phyloP scores from a whole-genome alignment of 225 moss, liverwort and hornwort species.

The Sphagnum contortum region DNA sequence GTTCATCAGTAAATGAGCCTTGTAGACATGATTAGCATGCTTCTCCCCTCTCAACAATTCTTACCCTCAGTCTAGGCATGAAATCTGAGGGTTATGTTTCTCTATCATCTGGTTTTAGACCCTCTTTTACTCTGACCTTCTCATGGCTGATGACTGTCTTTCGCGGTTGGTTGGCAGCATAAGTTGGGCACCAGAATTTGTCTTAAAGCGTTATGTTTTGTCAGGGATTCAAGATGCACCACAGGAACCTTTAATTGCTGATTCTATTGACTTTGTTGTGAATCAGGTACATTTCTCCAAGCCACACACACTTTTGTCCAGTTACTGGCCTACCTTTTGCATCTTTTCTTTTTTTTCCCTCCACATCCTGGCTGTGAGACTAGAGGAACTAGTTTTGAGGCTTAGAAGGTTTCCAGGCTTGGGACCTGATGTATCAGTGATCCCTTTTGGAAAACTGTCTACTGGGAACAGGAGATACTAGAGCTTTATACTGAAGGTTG shows the following conservation, averaged over 20 bases:
- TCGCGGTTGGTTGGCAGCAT: conserved; percentile 39
- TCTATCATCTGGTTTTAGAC: too few species aligned
- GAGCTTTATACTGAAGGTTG: background rate
- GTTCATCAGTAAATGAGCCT: too few species aligned
- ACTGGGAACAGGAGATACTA: background rate
- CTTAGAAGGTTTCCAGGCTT: background rate
- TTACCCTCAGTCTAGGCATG: too few species aligned
- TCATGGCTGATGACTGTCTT: too few species aligned
- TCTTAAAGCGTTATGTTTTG: conserved; percentile 82
- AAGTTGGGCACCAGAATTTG: conserved; percentile 93
- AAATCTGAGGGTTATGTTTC: too few species aligned
- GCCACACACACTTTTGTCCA: too few species aligned
- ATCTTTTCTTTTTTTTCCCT: background rate
- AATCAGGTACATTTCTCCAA: conserved; percentile 36
- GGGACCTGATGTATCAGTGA: background rate
- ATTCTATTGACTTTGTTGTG: conserved; percentile 96
- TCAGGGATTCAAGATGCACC: conserved; percentile 89
- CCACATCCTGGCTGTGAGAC: too few species aligned
- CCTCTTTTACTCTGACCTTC: too few species aligned
- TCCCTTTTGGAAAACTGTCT: background rate
- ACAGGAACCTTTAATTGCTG: conserved; percentile 86
- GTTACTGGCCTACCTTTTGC: background rate
- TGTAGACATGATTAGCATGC: too few species aligned
- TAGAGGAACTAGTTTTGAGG: too few species aligned
- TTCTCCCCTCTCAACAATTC: too few species aligned